Conservation (phyloP, 768 basidiomycete genomes). For the Calvatia gigantea region DNA sequence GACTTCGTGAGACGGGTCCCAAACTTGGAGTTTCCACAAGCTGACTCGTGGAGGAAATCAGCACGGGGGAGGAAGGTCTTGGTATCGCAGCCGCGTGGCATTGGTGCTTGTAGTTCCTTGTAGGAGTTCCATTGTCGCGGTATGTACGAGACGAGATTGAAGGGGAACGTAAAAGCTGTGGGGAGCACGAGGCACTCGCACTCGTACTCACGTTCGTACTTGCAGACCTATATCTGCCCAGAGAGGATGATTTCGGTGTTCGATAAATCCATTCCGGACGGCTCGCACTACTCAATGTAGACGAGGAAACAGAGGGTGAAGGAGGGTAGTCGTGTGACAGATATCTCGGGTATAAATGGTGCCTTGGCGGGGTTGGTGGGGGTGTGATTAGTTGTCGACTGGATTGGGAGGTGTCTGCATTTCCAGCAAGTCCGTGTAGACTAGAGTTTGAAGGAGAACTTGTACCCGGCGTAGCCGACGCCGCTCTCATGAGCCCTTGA, state of each 20-base stretch:
- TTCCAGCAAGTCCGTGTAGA: background rate
- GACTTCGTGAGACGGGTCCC: slow-evolving; percentile 1
- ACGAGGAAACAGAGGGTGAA: slow-evolving; percentile 18
- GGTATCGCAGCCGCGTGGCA: slow-evolving; percentile 2
- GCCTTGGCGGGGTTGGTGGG: slow-evolving; percentile 8
- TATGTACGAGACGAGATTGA: slow-evolving; percentile 6
- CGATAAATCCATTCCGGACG: slow-evolving; percentile 12
- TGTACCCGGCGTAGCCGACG: slow-evolving; percentile 7
- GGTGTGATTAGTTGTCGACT: slow-evolving; percentile 9
- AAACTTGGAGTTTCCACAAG: slow-evolving; percentile 3
- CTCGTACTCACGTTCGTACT: background rate
- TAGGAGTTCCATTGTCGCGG: background rate
- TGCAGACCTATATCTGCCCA: slow-evolving; percentile 5
- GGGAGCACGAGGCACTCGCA: slow-evolving; percentile 10
- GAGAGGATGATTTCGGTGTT: slow-evolving; percentile 6
- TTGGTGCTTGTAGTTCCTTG: background rate
- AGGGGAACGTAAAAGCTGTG: slow-evolving; percentile 11
- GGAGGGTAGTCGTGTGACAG: slow-evolving; percentile 13
- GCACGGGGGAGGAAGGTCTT: slow-evolving; percentile 7
- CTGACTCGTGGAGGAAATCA: slow-evolving; percentile 11
- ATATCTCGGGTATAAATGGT: background rate
- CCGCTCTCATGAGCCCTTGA: background rate
- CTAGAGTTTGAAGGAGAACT: background rate
- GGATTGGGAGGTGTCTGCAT: background rate
- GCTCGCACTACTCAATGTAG: slow-evolving; percentile 6